Conservation (phyloP, 805 yeast genomes). For the Lachancea dasiensis region DNA sequence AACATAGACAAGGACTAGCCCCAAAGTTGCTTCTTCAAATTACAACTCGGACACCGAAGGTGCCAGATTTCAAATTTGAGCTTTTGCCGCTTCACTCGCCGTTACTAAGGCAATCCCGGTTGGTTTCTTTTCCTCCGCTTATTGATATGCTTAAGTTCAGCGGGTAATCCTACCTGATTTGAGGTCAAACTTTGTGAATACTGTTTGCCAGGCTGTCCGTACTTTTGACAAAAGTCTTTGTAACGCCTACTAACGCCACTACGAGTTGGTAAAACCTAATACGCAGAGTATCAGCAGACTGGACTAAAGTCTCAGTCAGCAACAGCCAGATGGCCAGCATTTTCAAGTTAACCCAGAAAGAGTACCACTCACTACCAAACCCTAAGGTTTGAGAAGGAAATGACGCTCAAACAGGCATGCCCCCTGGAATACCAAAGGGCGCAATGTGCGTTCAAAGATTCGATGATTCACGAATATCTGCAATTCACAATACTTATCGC, state of each 20-base stretch:
- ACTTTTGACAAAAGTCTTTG: slow-evolving; percentile 10
- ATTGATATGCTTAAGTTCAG: slow-evolving; percentile 42
- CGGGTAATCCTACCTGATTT: slow-evolving; percentile 37
- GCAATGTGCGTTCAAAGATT: slow-evolving; percentile 44
- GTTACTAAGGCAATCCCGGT: slow-evolving; percentile 42
- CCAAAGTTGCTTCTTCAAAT: slow-evolving; percentile 35
- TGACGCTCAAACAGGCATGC: slow-evolving; percentile 40
- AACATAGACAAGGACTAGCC: slow-evolving; percentile 33
- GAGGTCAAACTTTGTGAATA: slow-evolving; percentile 34
- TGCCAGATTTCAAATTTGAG: slow-evolving; percentile 40
- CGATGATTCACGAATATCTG: slow-evolving; percentile 38
- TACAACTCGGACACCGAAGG: slow-evolving; percentile 37
- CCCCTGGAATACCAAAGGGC: slow-evolving; percentile 37
- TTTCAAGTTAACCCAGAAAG: slow-evolving; percentile 31
- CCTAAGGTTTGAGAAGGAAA: slow-evolving; percentile 32
- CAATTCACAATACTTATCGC: slow-evolving; percentile 39
- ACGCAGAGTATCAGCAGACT: slow-evolving; percentile 19
- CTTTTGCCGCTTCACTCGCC: slow-evolving; percentile 39
- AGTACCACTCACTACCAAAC: slow-evolving; percentile 34
- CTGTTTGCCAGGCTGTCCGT: slow-evolving; percentile 17
- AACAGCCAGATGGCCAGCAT: slow-evolving; percentile 24
- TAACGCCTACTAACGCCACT: slow-evolving; percentile 12
- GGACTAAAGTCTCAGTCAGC: slow-evolving; percentile 17
- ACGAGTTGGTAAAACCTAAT: slow-evolving; percentile 23
- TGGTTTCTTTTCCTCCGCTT: slow-evolving; percentile 44